Conservation (phyloP, 768 basidiomycete species). For the Leccinum boreale region DNA sequence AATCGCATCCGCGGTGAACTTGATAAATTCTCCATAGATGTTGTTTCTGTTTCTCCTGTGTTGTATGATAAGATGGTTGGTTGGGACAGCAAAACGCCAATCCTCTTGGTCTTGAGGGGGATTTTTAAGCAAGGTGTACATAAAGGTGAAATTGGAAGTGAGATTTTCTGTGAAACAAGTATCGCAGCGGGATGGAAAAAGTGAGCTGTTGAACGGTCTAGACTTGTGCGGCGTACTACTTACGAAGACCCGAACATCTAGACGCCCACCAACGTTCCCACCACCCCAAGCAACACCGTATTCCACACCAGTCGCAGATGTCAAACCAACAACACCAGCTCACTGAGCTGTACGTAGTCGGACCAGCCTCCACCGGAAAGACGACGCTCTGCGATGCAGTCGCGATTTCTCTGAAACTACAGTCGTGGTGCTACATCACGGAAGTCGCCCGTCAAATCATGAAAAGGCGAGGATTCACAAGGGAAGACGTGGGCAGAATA, state of each 20-base stretch:
- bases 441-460: constrained; percentile 65
- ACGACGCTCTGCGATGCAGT: constrained; percentile 61
- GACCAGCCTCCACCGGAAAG: constrained; percentile 67
- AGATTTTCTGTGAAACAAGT: background rate
- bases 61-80: constrained; percentile 25
- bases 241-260: constrained; percentile 9
- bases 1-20: constrained; percentile 48
- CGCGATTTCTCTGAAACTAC: constrained; percentile 39
- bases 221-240: constrained; percentile 3
- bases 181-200: background rate
- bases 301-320: constrained; percentile 14
- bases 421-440: constrained; percentile 41
- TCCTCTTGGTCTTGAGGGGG: constrained; percentile 46
- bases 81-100: constrained; percentile 48
- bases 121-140: constrained; percentile 36
- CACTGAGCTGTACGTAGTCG: constrained; percentile 43
- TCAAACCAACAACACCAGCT: constrained; percentile 8
- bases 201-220: background rate
- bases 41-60: constrained; percentile 24
- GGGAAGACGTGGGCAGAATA: constrained; percentile 45
- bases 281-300: constrained; percentile 3
- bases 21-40: constrained; percentile 47
- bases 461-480: constrained; percentile 48
- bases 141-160: background rate
- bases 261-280: constrained; percentile 16